Evolutionary conservation across 495 filamentous ascomycete genomes (phyloP).

Genomic region (Symbiotaphrina buchneri): DNA sequence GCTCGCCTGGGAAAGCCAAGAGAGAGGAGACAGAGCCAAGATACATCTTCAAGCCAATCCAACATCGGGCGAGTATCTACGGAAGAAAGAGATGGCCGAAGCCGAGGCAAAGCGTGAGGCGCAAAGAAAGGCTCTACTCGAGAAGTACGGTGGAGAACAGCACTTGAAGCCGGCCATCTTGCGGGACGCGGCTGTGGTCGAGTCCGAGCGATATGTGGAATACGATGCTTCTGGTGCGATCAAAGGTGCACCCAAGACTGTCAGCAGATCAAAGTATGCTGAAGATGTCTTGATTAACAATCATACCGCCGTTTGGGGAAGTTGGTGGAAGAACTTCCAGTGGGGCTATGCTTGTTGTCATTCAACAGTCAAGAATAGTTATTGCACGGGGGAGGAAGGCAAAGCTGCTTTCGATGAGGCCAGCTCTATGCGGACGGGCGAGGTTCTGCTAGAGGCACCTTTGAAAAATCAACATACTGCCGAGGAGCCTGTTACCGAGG

Average conservation of each 20-base stretch:
- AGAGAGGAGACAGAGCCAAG: constrained; percentile 47
- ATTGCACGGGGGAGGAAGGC: constrained; percentile 82
- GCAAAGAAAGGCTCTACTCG: constrained; percentile 47
- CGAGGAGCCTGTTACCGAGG: no score
- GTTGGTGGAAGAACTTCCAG: constrained; percentile 87
- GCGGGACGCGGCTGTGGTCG: constrained; percentile 42
- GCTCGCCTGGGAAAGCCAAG: constrained; percentile 91
- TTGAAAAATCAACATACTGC: no score
- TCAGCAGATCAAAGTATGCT: constrained; percentile 66
- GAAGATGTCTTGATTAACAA: constrained; percentile 83
- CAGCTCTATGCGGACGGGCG: constrained; percentile 30
- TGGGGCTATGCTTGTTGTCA: constrained; percentile 98
- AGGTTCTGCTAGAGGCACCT: no score
- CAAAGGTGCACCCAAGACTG: constrained; percentile 63
- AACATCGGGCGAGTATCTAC: constrained; percentile 66
- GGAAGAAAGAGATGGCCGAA: constrained; percentile 57
- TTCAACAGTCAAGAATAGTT: constrained; percentile 83
- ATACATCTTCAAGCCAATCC: constrained; percentile 89
- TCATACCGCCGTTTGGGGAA: constrained; percentile 84
- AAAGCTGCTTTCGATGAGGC: constrained; percentile 48
- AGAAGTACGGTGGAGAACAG: constrained; percentile 66
- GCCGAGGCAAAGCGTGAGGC: constrained; percentile 40
- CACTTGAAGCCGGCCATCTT: constrained; percentile 34
- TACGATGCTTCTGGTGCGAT: constrained; percentile 78
- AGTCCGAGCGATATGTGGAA: constrained; percentile 79